Percentiles rank a stretch among this genome's conserved stretches.
Evolutionary conservation across 2,329 filamentous ascomycete genomes (phyloP).

Genomic region (Sporothrix curviconia): DNA sequence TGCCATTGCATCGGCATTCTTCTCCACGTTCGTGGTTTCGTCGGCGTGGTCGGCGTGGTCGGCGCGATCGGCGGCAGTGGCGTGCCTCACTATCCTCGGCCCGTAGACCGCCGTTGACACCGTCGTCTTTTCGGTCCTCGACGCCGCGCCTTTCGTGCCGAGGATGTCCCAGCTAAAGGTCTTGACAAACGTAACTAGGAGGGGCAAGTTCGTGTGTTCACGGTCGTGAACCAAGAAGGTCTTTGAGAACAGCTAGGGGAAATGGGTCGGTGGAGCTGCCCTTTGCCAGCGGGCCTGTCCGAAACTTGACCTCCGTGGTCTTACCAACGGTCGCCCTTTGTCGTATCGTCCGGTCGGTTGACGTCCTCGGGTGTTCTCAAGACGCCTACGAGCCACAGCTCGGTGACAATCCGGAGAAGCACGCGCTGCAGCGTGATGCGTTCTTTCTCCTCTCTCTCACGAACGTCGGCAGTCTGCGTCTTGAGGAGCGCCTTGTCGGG

Average conservation of each 20-base stretch:
- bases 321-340: slow-evolving; percentile 58
- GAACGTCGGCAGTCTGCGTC: slow-evolving; percentile 67
- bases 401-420: slow-evolving; percentile 82
- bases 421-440: slow-evolving; percentile 78
- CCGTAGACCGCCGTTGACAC: slow-evolving; percentile 51
- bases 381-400: slow-evolving; percentile 90
- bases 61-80: slow-evolving; percentile 7
- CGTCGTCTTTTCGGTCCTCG: slow-evolving; percentile 80
- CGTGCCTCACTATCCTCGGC: slow-evolving; percentile 12
- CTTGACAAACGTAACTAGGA: slow-evolving; percentile 94
- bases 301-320: slow-evolving; percentile 51
- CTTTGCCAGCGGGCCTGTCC: slow-evolving; percentile 48
- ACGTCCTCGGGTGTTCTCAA: slow-evolving; percentile 71
- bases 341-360: slow-evolving; percentile 55
- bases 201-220: slow-evolving; percentile 82
- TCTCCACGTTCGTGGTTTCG: too few species aligned
- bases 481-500: slow-evolving; percentile 83
- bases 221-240: slow-evolving; percentile 88
- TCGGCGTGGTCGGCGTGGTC: not conserved
- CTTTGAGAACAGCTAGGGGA: slow-evolving; percentile 94
- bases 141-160: slow-evolving; percentile 63
- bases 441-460: slow-evolving; percentile 94
- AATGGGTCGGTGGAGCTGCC: slow-evolving; percentile 78
- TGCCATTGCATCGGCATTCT: too few species aligned
- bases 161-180: slow-evolving; percentile 93